Base-by-base conservation (phyloP, 2,329 filamentous ascomycete species). In the Sporothrix brunneoviolacea region DNA sequence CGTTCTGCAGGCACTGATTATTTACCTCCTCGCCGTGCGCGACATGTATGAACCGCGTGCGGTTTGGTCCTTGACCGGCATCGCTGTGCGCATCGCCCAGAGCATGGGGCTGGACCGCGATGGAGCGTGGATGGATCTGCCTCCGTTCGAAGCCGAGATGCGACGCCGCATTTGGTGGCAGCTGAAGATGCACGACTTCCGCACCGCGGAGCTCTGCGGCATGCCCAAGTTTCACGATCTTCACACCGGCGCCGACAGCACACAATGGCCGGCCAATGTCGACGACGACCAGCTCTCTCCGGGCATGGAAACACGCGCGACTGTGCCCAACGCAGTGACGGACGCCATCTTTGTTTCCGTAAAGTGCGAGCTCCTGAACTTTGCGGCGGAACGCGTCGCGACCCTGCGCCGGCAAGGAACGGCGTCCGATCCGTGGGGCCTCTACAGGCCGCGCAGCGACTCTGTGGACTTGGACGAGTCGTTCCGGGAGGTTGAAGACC, bases 111-210 rank as follows among this genome's bases (percentile, higher is more conserved):
- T 45, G 12, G 42, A 45, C 30, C 30, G 42, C 6, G 30, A 45
- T 22, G 41, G n/a, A n/a, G 41, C 15, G 10, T 10, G 27, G 3
- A 6, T 1, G 41, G 28, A 9, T 18, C 22, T 45, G 12, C 19
- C 42, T 4, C 74, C 69, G 27, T 86, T 80, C 49, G 83, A 87
- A 56, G 74, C 79, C 4, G 84, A 88, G 64, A 76, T 85, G 64
- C 76, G 83, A 16, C 76, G 84, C 44, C 74, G 84, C 40, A 67
- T 88, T 1, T 88, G 83, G 84, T 88, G 83, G 83, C 78, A 80
- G 19, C 69, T 89, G 8, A 72, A 83, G 12, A 70, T 80, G 22
- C 84, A 86, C 57, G 86, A 89, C 61, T 72, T 75, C 51, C 80
- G 84, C 13, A 75, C 86, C 32, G 75, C 80, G 48, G 84, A 88